These are phyloP conservation scores for Fusarium gaditjirri DNA, from an alignment of 2,329 filamentous ascomycete genomes.

Conservation along the genomic window DNA sequence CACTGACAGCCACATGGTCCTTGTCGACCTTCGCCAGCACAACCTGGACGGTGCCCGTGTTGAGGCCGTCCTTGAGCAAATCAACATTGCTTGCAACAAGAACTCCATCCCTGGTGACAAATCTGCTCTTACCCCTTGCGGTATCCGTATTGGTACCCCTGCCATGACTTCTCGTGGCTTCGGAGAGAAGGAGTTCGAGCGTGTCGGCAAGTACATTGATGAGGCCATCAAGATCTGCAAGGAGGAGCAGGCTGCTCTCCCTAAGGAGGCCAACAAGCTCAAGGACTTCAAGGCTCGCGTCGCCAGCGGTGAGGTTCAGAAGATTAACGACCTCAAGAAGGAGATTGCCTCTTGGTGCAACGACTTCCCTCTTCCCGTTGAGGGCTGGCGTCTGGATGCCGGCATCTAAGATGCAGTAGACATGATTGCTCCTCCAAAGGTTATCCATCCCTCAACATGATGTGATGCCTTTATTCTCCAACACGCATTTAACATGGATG, in stretches of 20 bases:
- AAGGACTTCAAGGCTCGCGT: slow-evolving; percentile 99
- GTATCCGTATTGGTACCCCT: slow-evolving; percentile 95
- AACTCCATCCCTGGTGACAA: slow-evolving; percentile 98
- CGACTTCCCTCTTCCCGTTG: slow-evolving; percentile 91
- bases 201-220: slow-evolving; percentile 90
- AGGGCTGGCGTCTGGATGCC: slow-evolving; percentile 73
- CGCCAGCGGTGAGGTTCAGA: slow-evolving; percentile 77
- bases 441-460: slow-evolving; percentile 21
- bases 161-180: slow-evolving; percentile 98
- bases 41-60: slow-evolving; percentile 92
- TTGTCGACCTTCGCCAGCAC: slow-evolving; percentile 90
- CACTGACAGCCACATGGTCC: slow-evolving; percentile 97
- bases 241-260: slow-evolving; percentile 83
- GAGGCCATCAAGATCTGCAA: slow-evolving; percentile 88
- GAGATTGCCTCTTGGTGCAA: slow-evolving; percentile 90
- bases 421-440: slow-evolving; percentile 5
- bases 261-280: slow-evolving; percentile 98
- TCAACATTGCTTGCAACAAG: slow-evolving; percentile 99
- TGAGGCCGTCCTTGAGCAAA: slow-evolving; percentile 94
- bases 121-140: slow-evolving; percentile 92
- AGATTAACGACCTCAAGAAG: slow-evolving; percentile 87
- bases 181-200: slow-evolving; percentile 89
- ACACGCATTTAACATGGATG: slow-evolving; percentile 47
- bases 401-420: slow-evolving; percentile 59
- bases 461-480: slow-evolving; percentile 30